phyloP scores from a whole-genome alignment of 108 stramenopile genomes.

The Epithemia pelagica region DNA sequence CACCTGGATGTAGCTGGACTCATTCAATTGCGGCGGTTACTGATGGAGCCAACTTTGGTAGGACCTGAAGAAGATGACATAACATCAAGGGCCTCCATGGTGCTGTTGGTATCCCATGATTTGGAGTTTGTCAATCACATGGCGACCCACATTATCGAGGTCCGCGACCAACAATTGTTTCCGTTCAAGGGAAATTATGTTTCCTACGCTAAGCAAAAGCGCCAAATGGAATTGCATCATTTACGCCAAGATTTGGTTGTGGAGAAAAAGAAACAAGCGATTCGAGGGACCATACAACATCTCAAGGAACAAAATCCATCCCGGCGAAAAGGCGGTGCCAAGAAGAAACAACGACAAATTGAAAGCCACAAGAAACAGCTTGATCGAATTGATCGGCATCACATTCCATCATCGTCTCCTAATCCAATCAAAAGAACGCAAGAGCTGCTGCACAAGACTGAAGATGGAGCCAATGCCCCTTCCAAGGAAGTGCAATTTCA shows the following conservation, averaged over 20 bases:
- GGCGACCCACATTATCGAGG: constrained; percentile 83
- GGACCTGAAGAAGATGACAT: too few relatives aligned
- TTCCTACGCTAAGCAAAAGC: constrained; percentile 51
- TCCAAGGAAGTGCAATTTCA: constrained; percentile 77
- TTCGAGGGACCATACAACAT: constrained; percentile 58
- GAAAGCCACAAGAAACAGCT: constrained; percentile 56
- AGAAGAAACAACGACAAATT: constrained; percentile 47
- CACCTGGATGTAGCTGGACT: constrained; percentile 83
- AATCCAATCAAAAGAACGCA: constrained; percentile 38
- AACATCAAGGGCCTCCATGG: constrained; percentile 36
- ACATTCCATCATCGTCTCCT: constrained; percentile 30
- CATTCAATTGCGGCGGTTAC: constrained; percentile 50
- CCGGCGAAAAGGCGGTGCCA: constrained; percentile 29
- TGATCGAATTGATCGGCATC: constrained; percentile 39
- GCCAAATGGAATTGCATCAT: constrained; percentile 46
- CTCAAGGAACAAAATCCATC: constrained; percentile 50
- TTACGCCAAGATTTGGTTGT: constrained; percentile 39
- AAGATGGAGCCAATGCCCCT: constrained; percentile 27
- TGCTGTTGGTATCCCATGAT: constrained; percentile 93
- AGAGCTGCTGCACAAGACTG: constrained; percentile 43
- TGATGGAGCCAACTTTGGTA: constrained; percentile 35
- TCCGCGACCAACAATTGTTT: constrained; percentile 54
- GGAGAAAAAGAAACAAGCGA: constrained; percentile 51
- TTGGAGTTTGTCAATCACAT: constrained; percentile 88
- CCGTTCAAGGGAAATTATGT: constrained; percentile 92